Conservation (phyloP, 257 asterid species). For the Cruciata laevipes region DNA sequence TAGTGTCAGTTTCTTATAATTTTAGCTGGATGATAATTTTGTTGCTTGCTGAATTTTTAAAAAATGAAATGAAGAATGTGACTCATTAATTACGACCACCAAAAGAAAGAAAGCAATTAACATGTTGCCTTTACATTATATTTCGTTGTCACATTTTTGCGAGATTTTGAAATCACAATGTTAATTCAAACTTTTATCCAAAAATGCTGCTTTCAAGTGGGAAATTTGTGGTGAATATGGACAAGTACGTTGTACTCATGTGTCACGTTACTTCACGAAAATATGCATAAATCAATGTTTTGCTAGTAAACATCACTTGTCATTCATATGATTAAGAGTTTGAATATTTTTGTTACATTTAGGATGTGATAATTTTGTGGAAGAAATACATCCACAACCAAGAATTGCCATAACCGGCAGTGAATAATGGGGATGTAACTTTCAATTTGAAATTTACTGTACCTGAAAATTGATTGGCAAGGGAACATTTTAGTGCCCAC, state of each 20-base stretch:
- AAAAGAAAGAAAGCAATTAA: neutral
- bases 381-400: neutral
- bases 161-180: neutral
- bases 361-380: neutral
- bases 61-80: neutral
- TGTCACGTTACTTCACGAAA: neutral
- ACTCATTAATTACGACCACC: neutral
- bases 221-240: neutral
- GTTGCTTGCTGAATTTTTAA: no score
- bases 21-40: no score
- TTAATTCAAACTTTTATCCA: neutral
- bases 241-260: neutral
- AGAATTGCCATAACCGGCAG: neutral
- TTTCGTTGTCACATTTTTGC: neutral
- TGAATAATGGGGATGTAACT: neutral
- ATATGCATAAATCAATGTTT: neutral
- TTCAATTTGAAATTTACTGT: neutral
- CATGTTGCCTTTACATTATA: neutral
- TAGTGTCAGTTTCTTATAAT: no score
- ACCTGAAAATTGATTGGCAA: slow-evolving; percentile 8
- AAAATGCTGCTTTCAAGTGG: neutral
- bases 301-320: neutral
- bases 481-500: slow-evolving; percentile 17
- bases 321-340: neutral
- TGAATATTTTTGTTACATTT: neutral